Evolutionary conservation across 495 filamentous ascomycete genomes (phyloP).

Genomic region (Parathielavia hyrcaniae): DNA sequence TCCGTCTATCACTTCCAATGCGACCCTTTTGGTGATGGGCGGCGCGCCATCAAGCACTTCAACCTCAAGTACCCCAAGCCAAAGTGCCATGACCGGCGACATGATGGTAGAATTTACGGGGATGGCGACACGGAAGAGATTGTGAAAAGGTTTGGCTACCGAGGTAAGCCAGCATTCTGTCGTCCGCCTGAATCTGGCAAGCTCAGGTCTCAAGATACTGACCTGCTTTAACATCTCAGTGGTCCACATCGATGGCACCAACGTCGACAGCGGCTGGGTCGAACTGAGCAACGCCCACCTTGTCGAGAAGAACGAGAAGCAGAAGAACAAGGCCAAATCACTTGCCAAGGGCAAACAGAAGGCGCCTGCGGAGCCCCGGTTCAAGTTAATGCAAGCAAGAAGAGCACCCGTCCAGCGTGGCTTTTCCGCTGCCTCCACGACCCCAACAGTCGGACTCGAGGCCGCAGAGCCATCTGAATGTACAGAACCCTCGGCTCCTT

Average conservation of each 20-base stretch:
- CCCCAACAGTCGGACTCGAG: background rate
- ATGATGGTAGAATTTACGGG: background rate
- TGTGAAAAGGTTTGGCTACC: constrained; percentile 6
- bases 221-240: background rate
- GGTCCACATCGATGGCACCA: background rate
- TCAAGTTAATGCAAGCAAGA: background rate
- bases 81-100: background rate
- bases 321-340: background rate
- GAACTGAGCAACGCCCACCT: background rate
- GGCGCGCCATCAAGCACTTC: background rate
- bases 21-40: background rate
- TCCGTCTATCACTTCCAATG: background rate
- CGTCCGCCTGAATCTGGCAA: background rate
- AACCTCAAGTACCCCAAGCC: background rate
- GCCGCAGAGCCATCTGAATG: no score
- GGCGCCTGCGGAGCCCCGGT: background rate
- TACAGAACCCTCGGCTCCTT: background rate
- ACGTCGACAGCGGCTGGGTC: background rate
- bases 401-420: background rate
- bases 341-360: background rate
- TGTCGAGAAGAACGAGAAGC: background rate
- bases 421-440: background rate
- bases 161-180: constrained; percentile 1
- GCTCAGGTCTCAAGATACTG: background rate
- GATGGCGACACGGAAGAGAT: background rate